These are phyloP conservation scores for Biscutella auriculata DNA, from an alignment of 441 rosid species.

Conservation along the genomic window DNA sequence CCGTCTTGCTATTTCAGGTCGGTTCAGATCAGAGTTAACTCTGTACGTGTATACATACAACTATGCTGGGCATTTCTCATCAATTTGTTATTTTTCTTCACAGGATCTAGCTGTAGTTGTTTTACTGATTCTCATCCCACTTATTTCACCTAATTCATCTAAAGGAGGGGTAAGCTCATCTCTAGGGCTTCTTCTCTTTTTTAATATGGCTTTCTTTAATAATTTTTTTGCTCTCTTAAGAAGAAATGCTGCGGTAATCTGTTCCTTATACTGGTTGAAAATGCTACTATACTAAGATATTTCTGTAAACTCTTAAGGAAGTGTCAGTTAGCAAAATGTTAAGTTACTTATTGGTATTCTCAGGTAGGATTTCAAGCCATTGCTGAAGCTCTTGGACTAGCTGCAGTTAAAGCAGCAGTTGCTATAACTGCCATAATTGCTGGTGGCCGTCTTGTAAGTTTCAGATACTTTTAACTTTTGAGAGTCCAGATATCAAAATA, in stretches of 20 bases:
- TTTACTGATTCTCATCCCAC: constrained; percentile 93
- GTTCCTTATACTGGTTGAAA: not conserved
- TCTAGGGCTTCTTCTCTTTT: constrained; percentile 9
- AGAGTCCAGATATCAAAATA: constrained; percentile 2
- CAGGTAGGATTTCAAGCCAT: constrained; percentile 95
- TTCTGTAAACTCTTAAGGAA: not conserved
- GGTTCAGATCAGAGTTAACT: constrained; percentile 11
- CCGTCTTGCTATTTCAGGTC: constrained; percentile 95
- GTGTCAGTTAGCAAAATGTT: constrained; percentile 3
- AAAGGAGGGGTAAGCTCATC: constrained; percentile 89
- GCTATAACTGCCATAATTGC: constrained; percentile 95
- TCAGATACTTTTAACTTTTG: constrained; percentile 18
- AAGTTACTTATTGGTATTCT: constrained; percentile 24
- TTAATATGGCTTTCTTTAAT: constrained; percentile 2
- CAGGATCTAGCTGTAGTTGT: constrained; percentile 99
- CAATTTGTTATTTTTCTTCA: not conserved
- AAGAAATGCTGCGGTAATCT: not conserved
- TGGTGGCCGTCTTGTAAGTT: constrained; percentile 90
- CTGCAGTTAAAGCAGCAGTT: constrained; percentile 92
- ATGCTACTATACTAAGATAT: not conserved
- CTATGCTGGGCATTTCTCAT: constrained; percentile 12
- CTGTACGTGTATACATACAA: not conserved
- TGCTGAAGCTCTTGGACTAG: constrained; percentile 95
- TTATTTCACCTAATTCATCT: constrained; percentile 92
- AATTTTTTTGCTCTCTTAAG: not conserved